Conservation (phyloP, 179 eudicot species). For the Actinidia chinensis region DNA sequence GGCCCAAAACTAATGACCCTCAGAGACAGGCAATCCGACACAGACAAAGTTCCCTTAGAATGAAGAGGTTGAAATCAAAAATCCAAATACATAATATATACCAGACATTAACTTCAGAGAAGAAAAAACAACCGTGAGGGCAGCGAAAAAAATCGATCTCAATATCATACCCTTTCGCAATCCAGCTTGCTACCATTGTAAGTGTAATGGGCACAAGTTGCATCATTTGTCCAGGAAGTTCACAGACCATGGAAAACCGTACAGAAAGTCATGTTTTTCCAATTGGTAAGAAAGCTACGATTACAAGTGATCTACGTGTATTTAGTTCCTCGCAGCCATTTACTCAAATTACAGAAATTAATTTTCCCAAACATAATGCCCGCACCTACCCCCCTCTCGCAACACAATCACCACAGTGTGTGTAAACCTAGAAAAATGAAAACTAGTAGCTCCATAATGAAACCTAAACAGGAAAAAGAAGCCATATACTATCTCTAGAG, state of each 20-base stretch:
- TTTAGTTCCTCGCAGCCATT: neutral
- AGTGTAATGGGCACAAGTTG: conserved; percentile 42
- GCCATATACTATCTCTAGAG: no score
- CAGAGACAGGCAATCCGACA: conserved; percentile 51
- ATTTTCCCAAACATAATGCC: no score
- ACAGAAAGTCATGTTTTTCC: conserved; percentile 24
- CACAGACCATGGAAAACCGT: conserved; percentile 68
- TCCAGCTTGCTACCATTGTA: conserved; percentile 76
- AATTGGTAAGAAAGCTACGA: neutral
- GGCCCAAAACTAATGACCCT: conserved; percentile 23
- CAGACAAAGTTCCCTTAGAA: conserved; percentile 80
- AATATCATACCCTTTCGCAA: conserved; percentile 74
- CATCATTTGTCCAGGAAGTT: conserved; percentile 69
- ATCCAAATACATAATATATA: neutral
- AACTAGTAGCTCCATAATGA: no score
- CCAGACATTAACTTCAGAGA: neutral
- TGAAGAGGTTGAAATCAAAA: neutral
- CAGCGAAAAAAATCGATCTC: conserved; percentile 80
- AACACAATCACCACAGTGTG: no score
- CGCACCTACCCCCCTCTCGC: no score
- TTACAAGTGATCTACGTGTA: neutral
- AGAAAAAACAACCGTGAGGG: conserved; percentile 51
- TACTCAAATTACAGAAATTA: neutral
- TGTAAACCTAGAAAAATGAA: no score
- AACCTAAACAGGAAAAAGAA: no score